Evolutionary conservation across 1,139 yeast species (phyloP).

Genomic region (Arxiozyma bovina): DNA sequence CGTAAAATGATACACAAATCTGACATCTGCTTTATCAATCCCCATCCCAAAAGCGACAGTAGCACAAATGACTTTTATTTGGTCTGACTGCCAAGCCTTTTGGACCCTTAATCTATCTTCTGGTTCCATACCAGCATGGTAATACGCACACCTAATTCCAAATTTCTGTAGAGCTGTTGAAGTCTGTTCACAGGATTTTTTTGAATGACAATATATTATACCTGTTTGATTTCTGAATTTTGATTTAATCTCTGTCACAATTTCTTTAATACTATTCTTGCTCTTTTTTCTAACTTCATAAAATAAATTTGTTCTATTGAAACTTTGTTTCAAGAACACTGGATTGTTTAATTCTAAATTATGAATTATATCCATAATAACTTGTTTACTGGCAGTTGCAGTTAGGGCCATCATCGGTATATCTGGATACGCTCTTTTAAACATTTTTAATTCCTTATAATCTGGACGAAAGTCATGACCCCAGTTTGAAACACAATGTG

Average conservation of each 20-base stretch:
- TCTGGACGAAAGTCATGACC: conserved; percentile 98
- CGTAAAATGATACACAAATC: conserved; percentile 85
- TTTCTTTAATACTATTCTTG: conserved; percentile 49
- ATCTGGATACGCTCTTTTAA: conserved; percentile 64
- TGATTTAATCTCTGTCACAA: conserved; percentile 45
- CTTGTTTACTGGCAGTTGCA: conserved; percentile 94
- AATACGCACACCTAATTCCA: conserved; percentile 64
- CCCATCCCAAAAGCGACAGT: conserved; percentile 99
- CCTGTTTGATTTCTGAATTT: conserved; percentile 62
- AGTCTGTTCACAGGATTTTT: conserved; percentile 78
- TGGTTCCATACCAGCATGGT: conserved; percentile 90
- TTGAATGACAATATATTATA: conserved; percentile 88
- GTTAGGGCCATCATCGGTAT: conserved; percentile 94
- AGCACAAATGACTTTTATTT: conserved; percentile 76
- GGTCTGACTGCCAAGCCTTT: conserved; percentile 69
- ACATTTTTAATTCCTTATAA: conserved; percentile 69
- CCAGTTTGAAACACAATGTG: conserved; percentile 98
- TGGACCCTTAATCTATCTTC: conserved; percentile 68
- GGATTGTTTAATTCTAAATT: conserved; percentile 49
- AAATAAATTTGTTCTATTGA: conserved; percentile 77
- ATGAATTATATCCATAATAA: conserved; percentile 74
- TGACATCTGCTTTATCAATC: conserved; percentile 89
- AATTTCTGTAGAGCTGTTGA: conserved; percentile 48
- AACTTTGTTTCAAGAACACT: conserved; percentile 53
- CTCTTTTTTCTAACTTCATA: conserved; percentile 69